Evolutionary conservation across 1,284 basidiomycete genomes (phyloP), one percentile per base, ranked within the genome.

Genomic region (Pseudozyma hubeiensis): DNA sequence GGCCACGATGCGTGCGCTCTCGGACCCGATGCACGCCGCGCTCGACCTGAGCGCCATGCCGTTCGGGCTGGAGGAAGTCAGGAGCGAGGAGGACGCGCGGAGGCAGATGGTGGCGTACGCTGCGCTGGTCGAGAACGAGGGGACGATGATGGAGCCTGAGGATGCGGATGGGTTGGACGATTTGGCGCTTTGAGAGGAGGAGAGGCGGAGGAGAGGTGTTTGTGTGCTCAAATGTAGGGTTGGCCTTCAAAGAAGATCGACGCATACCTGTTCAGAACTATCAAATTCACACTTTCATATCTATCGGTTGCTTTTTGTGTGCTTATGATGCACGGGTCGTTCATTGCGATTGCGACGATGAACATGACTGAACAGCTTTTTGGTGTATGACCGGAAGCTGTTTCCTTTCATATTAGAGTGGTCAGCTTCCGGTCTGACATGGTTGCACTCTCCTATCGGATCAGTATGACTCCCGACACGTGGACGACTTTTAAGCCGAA

Each of bases 121-220:
- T 5, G 56, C 44, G 17, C 67, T 71, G 71, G 71, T 77, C 7
- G 75, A 68, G 29, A 72, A 67, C 29, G 75, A 77, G 52, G 75
- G 75, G 40, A 75, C 75, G 11, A 64, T 77, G 62, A 64, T 74
- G 62, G 75, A 77, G 61, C 70, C 75, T 7, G 75, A 77, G 24
- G 75, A 77, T 41, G 40, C 62, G 16, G 71, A 77, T 43, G 60
- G 55, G 34, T 51, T 63, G 17, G 69, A 72, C 11, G 69, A 72
- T 24, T 41, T 72, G n/a, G 67, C 62, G 30, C 58, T 70, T 4
- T 69, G 39, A 53, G n/a, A 16, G 13, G 31, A 35, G 34, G 10
- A 9, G n/a, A 16, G 24, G 24, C 5, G 8, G 14, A 46, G 11
- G 7, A 14, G 45, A 24, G 16, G 29, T 13, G 14, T 14, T 9